These are phyloP conservation scores for Thozetella sp. DNA, from an alignment of 495 filamentous ascomycete genomes.

Conservation along the genomic window DNA sequence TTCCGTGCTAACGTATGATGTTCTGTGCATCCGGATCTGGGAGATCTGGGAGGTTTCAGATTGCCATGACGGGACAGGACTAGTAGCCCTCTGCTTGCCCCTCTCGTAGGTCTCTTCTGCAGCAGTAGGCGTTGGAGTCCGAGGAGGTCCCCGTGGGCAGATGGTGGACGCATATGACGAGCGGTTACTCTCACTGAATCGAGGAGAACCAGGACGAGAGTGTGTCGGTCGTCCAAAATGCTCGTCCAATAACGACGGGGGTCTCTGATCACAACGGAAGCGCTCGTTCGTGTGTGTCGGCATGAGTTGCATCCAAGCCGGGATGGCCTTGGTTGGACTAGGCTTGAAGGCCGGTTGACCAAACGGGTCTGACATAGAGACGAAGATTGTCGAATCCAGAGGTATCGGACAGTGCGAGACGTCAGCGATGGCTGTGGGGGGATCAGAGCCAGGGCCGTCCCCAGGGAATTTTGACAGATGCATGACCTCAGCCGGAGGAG, in stretches of 20 bases:
- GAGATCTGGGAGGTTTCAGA: slow-evolving; percentile 1
- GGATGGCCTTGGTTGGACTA: slow-evolving; percentile 44
- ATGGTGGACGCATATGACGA: slow-evolving; percentile 11
- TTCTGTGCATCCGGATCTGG: slow-evolving; percentile 7
- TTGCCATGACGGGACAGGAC: too few relatives aligned
- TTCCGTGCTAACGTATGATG: slow-evolving; percentile 26
- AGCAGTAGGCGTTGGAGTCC: neutral
- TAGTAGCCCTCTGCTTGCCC: neutral
- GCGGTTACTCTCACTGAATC: neutral
- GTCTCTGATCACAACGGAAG: slow-evolving; percentile 10
- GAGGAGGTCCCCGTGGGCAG: neutral
- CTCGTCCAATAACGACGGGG: slow-evolving; percentile 25
- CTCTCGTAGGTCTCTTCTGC: neutral
- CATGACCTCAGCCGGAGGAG: neutral
- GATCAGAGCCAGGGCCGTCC: neutral
- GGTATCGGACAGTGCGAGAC: slow-evolving; percentile 8
- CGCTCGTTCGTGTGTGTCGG: slow-evolving; percentile 16
- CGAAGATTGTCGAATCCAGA: slow-evolving; percentile 30
- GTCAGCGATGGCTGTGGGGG: neutral
- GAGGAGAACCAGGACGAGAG: neutral
- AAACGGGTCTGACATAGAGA: slow-evolving; percentile 41
- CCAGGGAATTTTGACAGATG: neutral
- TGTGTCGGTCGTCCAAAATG: slow-evolving; percentile 17
- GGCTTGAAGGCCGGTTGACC: slow-evolving; percentile 37
- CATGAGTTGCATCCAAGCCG: slow-evolving; percentile 42